phyloP scores from a whole-genome alignment of 1,139 yeast genomes.

The Pichia sp. region DNA sequence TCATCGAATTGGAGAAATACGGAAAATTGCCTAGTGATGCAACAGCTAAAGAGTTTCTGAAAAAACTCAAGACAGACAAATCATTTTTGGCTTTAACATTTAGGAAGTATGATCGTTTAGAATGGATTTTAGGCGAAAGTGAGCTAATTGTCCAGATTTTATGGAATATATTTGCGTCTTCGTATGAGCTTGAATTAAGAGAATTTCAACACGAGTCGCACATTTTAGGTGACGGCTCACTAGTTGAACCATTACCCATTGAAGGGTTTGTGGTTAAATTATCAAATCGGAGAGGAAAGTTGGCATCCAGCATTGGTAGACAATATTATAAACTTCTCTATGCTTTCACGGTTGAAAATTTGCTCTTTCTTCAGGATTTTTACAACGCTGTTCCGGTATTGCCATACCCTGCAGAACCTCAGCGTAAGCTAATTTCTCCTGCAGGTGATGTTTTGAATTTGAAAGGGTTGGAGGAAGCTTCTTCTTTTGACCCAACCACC shows the following conservation, averaged over 20 bases:
- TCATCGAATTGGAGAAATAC: conserved; percentile 3
- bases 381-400: conserved; percentile 60
- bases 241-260: conserved; percentile 57
- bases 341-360: conserved; percentile 56
- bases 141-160: conserved; percentile 44
- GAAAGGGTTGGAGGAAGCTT: conserved; percentile 21
- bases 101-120: conserved; percentile 67
- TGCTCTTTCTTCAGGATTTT: conserved; percentile 57
- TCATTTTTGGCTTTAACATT: conserved; percentile 43
- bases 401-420: conserved; percentile 29
- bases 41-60: conserved; percentile 25
- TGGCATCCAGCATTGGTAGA: conserved; percentile 34
- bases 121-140: conserved; percentile 62
- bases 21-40: conserved; percentile 12
- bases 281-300: conserved; percentile 48
- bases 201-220: conserved; percentile 45
- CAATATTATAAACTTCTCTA: conserved; percentile 54
- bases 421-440: conserved; percentile 30
- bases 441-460: conserved; percentile 27
- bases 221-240: conserved; percentile 22
- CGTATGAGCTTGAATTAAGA: conserved; percentile 56
- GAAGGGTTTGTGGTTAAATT: conserved; percentile 73
- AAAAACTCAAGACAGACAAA: conserved; percentile 24
- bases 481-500: conserved; percentile 1
- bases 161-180: conserved; percentile 37